A percentile compares a stretch with the other conserved stretches of the same genome.
These are phyloP conservation scores for Paramecium octaurelia DNA, from an alignment of 73 alveolate genomes.

Conservation along the genomic window DNA sequence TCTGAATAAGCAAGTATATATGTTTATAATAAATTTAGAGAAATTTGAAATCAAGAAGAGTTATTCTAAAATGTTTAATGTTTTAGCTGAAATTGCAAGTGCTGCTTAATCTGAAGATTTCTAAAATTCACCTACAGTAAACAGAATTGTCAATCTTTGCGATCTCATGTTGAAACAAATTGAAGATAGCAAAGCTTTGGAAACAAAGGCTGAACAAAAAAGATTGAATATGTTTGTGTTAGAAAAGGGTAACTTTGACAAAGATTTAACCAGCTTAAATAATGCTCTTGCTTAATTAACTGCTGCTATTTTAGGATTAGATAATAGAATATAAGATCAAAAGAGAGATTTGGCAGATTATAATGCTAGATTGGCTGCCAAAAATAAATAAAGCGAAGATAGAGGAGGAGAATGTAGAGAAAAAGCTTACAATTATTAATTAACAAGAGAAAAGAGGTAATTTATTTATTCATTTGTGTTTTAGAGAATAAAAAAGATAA, in stretches of 20 bases:
- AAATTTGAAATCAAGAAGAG: conserved; percentile 32
- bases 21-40: background rate
- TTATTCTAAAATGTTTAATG: background rate
- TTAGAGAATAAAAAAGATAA: conserved; percentile 36
- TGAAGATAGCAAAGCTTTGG: conserved; percentile 18
- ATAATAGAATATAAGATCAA: conserved; percentile 18
- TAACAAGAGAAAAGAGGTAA: conserved; percentile 30
- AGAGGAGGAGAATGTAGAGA: conserved; percentile 52
- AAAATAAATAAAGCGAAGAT: conserved; percentile 34
- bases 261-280: background rate
- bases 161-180: background rate
- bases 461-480: background rate
- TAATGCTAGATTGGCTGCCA: conserved; percentile 1
- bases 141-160: background rate
- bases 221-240: conserved; percentile 21
- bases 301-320: background rate
- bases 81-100: background rate
- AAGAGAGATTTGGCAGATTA: conserved; percentile 7
- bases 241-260: conserved; percentile 7
- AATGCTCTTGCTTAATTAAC: conserved; percentile 42
- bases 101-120: conserved; percentile 39
- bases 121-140: conserved; percentile 27
- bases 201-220: conserved; percentile 24
- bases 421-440: conserved; percentile 35
- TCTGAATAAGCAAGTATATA: conserved; percentile 21